Percentiles rank a stretch among this genome's conserved stretches.
phyloP scores from a whole-genome alignment of 306 rosid species.

The Macrotyloma uniflorum region DNA sequence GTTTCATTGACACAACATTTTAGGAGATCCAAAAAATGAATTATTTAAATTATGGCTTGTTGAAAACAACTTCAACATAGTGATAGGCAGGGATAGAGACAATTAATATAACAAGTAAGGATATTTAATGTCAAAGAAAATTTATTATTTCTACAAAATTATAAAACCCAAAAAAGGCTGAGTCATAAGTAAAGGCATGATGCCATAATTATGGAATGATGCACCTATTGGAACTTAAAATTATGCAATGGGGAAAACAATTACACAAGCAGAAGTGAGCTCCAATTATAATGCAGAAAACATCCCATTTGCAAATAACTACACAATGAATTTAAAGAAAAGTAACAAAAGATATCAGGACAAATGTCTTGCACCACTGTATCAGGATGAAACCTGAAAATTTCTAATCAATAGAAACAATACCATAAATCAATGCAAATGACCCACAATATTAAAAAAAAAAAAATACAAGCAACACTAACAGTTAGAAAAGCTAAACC shows the following conservation, averaged over 20 bases:
- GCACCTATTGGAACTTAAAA: background rate
- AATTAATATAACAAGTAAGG: slow-evolving; percentile 2
- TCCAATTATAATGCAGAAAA: background rate
- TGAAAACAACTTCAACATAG: slow-evolving; percentile 28
- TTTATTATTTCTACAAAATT: background rate
- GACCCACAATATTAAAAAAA: slow-evolving; percentile 19
- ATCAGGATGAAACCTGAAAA: background rate
- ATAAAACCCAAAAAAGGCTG: slow-evolving; percentile 2
- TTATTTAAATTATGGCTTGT: slow-evolving; percentile 16
- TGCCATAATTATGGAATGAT: slow-evolving; percentile 2
- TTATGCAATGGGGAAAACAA: background rate
- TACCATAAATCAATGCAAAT: background rate
- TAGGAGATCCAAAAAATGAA: slow-evolving; percentile 33
- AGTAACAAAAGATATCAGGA: background rate
- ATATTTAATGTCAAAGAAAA: slow-evolving; percentile 13
- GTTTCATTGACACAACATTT: background rate
- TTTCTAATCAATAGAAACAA: background rate
- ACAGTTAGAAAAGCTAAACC: slow-evolving; percentile 30
- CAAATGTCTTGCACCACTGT: background rate
- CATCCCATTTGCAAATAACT: background rate
- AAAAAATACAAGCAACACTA: slow-evolving; percentile 22
- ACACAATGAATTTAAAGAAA: slow-evolving; percentile 24
- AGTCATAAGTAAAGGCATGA: background rate
- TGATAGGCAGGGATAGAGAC: slow-evolving; percentile 18
- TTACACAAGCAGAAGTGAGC: background rate